phyloP scores from a whole-genome alignment of 805 yeast species.

The Yamadazyma scolyti region DNA sequence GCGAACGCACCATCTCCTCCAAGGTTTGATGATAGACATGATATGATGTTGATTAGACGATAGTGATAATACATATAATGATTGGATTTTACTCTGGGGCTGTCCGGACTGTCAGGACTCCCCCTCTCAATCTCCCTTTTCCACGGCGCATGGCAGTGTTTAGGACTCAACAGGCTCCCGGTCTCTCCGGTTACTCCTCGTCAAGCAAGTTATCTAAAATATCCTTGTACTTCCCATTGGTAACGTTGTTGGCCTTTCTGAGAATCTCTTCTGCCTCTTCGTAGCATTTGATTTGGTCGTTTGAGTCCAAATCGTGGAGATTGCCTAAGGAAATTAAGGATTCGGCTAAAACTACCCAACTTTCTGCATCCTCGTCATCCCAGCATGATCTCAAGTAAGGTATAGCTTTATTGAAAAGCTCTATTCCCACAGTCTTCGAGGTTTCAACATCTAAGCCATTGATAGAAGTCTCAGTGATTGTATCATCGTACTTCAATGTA shows the following conservation, averaged over 20 bases:
- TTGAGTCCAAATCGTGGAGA: constrained; percentile 58
- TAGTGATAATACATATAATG: too few relatives aligned
- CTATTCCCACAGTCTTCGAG: constrained; percentile 50
- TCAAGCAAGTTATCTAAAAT: constrained; percentile 50
- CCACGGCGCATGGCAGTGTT: constrained; percentile 40
- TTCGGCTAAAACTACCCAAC: constrained; percentile 85
- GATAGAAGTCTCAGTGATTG: constrained; percentile 22
- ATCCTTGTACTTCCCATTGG: constrained; percentile 70
- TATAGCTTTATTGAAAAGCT: constrained; percentile 51
- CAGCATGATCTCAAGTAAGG: constrained; percentile 55
- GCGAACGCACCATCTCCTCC: constrained; percentile 68
- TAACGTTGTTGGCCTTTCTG: constrained; percentile 71
- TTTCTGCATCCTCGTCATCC: constrained; percentile 52
- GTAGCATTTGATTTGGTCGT: constrained; percentile 66
- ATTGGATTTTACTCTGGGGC: too few relatives aligned
- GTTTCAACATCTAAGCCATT: constrained; percentile 33
- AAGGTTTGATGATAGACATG: too few relatives aligned
- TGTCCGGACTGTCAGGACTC: too few relatives aligned
- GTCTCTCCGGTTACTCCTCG: background rate
- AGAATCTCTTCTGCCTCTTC: constrained; percentile 65
- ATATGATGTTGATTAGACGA: too few relatives aligned
- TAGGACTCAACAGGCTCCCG: background rate
- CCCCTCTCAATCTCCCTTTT: too few relatives aligned
- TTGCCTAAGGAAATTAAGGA: constrained; percentile 80
- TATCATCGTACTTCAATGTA: constrained; percentile 56